These are phyloP conservation scores for Phytophthora ramorum DNA, from an alignment of 352 stramenopile species.

Conservation along the genomic window DNA sequence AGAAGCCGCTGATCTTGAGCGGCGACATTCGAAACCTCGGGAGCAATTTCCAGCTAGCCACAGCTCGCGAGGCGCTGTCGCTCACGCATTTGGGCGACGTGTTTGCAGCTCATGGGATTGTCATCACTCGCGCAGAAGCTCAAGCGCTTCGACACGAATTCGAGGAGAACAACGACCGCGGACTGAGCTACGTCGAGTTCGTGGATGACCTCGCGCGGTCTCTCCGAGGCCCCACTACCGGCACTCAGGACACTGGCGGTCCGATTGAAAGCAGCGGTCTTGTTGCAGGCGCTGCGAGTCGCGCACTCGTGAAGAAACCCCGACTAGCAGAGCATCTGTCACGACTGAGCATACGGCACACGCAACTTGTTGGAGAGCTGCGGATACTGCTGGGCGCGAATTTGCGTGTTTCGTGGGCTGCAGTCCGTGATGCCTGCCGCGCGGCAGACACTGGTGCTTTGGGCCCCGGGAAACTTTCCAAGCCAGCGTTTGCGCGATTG, in stretches of 20 bases:
- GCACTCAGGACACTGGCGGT: conserved; percentile 13
- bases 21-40: conserved; percentile 80
- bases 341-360: conserved; percentile 57
- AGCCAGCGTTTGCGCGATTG: conserved; percentile 50
- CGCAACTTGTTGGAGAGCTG: conserved; percentile 52
- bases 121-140: conserved; percentile 59
- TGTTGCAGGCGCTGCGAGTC: conserved; percentile 45
- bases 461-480: conserved; percentile 43
- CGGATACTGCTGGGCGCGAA: conserved; percentile 49
- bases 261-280: conserved; percentile 31
- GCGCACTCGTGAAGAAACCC: conserved; percentile 64
- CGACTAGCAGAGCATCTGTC: conserved; percentile 58
- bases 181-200: conserved; percentile 63
- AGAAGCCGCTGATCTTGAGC: conserved; percentile 70
- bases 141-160: conserved; percentile 73
- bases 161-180: conserved; percentile 80
- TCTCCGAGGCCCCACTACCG: conserved; percentile 38
- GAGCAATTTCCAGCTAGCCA: conserved; percentile 69
- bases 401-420: conserved; percentile 59
- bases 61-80: conserved; percentile 46
- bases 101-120: conserved; percentile 57
- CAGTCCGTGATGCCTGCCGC: conserved; percentile 63
- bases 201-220: conserved; percentile 67
- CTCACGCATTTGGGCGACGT: conserved; percentile 56
- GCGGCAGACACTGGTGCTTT: conserved; percentile 36